Evolutionary conservation across 139 green algal species (phyloP), one percentile per base, ranked within the genome.

Genomic region (Haematococcus lacustris): DNA sequence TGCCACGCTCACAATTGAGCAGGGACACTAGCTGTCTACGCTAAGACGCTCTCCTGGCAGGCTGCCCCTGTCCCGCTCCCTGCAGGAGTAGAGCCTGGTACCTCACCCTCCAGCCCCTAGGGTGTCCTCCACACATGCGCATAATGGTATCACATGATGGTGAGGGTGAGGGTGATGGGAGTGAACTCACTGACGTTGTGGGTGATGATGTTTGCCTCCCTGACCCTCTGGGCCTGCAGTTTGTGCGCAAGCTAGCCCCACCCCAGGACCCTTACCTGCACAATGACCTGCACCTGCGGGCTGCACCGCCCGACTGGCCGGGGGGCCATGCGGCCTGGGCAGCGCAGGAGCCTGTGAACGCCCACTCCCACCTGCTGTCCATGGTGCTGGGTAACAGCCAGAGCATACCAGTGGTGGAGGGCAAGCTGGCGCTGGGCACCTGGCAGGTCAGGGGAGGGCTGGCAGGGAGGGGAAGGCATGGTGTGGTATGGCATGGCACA

Each of bases 261-360:
- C 75, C 90, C 4, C 40, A 25, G 1, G 77, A 87, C 30, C 83
- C 86, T 1, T 95, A 94, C 80, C 76, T 95, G 33, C 90, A 95
- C 86, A 95, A 94, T 78, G 90, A 94, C 75, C 70, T 94, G 21
- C 87, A 95, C 72, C 70, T 91, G 40, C 65, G 90, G 2, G 79
- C 89, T 35, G 86, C 84, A 0, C 90, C 90, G 21, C 61, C 68
- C 37, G 71, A 71, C 70, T 89, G 87, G 87, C 82, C 82, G 0
- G 80, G 82, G 1, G 78, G 79, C 64, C 66, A 80, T 57, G 81
- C 66, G 47, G 85, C 78, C 30, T 90, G 85, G 81, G 70, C 65
- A 2, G 51, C 69, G 33, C 75, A 93, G 75, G 90, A 95, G 78
- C 90, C 90, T 1, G 65, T 78, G 50, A 95, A 95, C 40, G 88